phyloP scores from a whole-genome alignment of 2,329 filamentous ascomycete genomes.

The Colletotrichum australisinense region DNA sequence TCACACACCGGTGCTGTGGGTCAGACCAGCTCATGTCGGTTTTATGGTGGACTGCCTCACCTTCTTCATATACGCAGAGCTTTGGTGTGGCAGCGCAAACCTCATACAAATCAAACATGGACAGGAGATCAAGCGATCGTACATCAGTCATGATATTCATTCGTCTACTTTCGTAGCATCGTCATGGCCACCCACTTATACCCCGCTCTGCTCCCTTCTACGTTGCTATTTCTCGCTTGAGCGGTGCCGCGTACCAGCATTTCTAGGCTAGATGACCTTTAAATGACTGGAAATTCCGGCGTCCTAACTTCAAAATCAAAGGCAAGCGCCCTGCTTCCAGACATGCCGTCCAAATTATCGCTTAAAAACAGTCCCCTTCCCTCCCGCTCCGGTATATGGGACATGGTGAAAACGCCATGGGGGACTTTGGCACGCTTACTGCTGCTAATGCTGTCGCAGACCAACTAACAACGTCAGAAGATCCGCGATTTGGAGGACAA shows the following conservation, averaged over 20 bases:
- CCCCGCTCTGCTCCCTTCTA: constrained; percentile 33
- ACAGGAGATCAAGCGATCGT: constrained; percentile 22
- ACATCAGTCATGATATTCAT: constrained; percentile 34
- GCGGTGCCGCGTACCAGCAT: not conserved
- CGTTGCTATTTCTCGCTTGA: constrained; percentile 10
- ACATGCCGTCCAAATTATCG: constrained; percentile 1
- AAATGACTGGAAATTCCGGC: not conserved
- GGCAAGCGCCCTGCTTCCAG: constrained; percentile 1
- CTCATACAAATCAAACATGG: not conserved
- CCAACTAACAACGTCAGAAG: constrained; percentile 26
- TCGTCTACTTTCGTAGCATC: constrained; percentile 33
- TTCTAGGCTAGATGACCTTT: not conserved
- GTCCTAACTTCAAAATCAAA: not conserved
- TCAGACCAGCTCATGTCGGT: not conserved
- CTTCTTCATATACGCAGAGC: not conserved
- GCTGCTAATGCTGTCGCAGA: constrained; percentile 32
- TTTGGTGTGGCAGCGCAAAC: not conserved
- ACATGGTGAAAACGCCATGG: constrained; percentile 14
- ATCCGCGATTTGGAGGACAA: constrained; percentile 6
- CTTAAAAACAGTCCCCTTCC: not conserved
- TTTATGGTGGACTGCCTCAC: not conserved
- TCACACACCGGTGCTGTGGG: not conserved
- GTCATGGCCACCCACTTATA: constrained; percentile 16
- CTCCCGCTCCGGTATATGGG: not conserved
- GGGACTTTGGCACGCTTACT: not conserved